Evolutionary conservation across 1,284 basidiomycete species (phyloP), one percentile per base, ranked within the genome.

Genomic region (Flammula alnicola): DNA sequence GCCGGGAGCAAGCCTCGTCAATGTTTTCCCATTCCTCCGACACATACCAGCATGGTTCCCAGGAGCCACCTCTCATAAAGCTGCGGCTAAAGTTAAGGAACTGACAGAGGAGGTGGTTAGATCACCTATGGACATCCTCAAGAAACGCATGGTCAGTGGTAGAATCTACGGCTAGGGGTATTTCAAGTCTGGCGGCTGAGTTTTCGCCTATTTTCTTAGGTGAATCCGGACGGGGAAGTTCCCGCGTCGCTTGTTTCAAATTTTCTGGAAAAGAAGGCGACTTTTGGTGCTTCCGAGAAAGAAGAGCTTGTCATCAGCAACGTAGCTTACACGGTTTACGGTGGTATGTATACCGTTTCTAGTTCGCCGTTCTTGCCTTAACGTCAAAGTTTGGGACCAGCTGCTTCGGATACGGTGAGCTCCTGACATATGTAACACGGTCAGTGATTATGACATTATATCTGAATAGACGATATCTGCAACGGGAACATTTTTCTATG

Each of bases 31-130:
- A 9, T 26, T 56, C 22, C 47, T 66, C 23, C 44, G 54, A 8
- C 22, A 43, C 27, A 53, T 74, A 32, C 72, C 72, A 1, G 51
- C 59, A 52, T 71, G 68, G 68, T 54, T 73, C 22, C 74, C 73
- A 0, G 71, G 72, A n/a, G 67, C 65, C 3, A 26, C 10, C 7
- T 68, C 65, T 48, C 65, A 67, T 26, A 55, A 51, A 39, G 46
- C 41, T 5, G 69, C 66, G 6, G 48, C 42, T 4, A 54, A 62
- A 22, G 61, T 60, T 27, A 59, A 60, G 36, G 29, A 51, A 11
- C 49, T 67, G n/a, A 62, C 63, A 14, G 20, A 56, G 26, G 58
- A 66, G 16, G 60, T 72, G 42, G 52, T 64, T n/a, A 56, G 61
- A 3, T 53, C 52, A 8, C 66, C 73, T 0, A 59, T 71, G 16